Conservation (phyloP, 2,329 filamentous ascomycete genomes). For the Juglanconis oblonga region DNA sequence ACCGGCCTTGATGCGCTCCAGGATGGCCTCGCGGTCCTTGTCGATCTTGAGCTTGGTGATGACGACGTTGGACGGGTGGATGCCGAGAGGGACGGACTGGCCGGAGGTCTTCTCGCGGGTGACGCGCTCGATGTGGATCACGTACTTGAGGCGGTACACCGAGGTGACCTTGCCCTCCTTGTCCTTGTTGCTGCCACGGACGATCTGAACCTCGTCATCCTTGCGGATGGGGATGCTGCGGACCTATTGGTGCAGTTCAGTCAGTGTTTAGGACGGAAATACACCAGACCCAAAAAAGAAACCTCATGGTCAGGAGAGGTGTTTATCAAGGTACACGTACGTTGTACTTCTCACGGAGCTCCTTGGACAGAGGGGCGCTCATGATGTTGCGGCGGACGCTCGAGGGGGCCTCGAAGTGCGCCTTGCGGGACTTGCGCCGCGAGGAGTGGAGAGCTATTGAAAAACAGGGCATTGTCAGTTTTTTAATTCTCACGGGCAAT, state of each 20-base stretch:
- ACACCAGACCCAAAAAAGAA: neutral
- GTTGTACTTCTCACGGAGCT: slow-evolving; percentile 98
- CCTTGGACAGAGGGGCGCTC: slow-evolving; percentile 93
- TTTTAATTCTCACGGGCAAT: neutral
- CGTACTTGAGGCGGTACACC: slow-evolving; percentile 98
- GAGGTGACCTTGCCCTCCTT: slow-evolving; percentile 97
- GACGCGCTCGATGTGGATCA: slow-evolving; percentile 95
- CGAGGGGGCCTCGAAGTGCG: slow-evolving; percentile 94
- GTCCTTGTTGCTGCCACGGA: slow-evolving; percentile 93
- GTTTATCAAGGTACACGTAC: slow-evolving; percentile 50
- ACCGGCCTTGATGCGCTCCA: slow-evolving; percentile 79
- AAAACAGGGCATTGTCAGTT: slow-evolving; percentile 20
- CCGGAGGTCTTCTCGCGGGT: slow-evolving; percentile 96
- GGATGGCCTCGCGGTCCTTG: slow-evolving; percentile 88
- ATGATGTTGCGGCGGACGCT: slow-evolving; percentile 94
- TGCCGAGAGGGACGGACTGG: slow-evolving; percentile 89
- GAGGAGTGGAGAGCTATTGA: slow-evolving; percentile 67
- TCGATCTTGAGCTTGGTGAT: slow-evolving; percentile 99
- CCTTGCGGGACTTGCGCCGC: slow-evolving; percentile 98
- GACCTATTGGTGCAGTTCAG: slow-evolving; percentile 54
- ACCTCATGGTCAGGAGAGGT: no score
- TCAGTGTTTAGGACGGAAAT: neutral
- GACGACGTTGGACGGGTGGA: slow-evolving; percentile 95
- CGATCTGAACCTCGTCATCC: slow-evolving; percentile 91
- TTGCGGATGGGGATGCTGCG: slow-evolving; percentile 96